Evolutionary conservation across 257 asterid species (phyloP).

Genomic region (Lycium barbarum): DNA sequence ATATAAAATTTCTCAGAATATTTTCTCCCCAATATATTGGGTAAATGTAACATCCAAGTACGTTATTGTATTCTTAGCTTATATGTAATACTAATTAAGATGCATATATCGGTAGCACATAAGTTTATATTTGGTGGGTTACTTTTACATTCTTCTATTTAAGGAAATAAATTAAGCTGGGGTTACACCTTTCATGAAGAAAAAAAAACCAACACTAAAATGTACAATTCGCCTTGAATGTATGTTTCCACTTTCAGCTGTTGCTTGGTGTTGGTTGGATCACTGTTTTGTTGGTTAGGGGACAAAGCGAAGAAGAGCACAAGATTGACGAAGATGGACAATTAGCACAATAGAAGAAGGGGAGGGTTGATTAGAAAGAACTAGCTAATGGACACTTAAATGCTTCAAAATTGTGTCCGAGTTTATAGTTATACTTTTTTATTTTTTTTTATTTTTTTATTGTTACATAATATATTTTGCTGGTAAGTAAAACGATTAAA

Average conservation of each 20-base stretch:
- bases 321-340: neutral
- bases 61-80: neutral
- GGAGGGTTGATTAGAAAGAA: neutral
- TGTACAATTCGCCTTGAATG: neutral
- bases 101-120: neutral
- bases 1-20: neutral
- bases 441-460: neutral
- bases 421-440: neutral
- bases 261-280: neutral
- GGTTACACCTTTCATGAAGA: neutral
- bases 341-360: neutral
- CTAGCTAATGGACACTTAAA: neutral
- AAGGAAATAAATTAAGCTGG: neutral
- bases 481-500: neutral
- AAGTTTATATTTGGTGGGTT: neutral
- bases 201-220: neutral
- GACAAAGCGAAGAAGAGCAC: neutral
- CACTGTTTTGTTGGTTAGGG: neutral
- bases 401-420: neutral
- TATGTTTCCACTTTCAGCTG: neutral
- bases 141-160: neutral
- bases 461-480: neutral
- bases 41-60: neutral
- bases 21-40: neutral
- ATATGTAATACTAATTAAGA: neutral